Base-by-base conservation (phyloP, 306 rosid genomes). In the Dalbergia oliveri region DNA sequence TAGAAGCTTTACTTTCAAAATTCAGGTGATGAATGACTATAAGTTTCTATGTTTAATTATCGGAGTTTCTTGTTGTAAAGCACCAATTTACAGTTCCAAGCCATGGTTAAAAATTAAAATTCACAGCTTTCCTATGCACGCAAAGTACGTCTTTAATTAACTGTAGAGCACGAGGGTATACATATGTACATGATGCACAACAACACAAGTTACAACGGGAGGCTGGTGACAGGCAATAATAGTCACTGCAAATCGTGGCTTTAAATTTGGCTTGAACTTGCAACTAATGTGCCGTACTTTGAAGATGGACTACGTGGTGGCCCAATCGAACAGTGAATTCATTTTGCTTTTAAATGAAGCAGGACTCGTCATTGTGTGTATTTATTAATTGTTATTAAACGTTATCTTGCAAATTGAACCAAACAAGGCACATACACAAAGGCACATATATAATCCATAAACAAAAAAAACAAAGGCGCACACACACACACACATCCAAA, bases 231-330 rank as follows among this genome's bases (percentile, higher is more conserved):
- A 16, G 21, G 70, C 47, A 76, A 72, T 84, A 8, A 10, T 15
- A 16, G 69, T 64, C 23, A 49, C 31, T 81, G 37, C 85, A 60
- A 68, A 75, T 60, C 5, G 62, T 49, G 69, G 75, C 68, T 69
- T 82, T 62, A 62, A 85, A 33, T 64, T 78, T 47, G 61, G 50
- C 68, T 60, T 64, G 14, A 83, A 78, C 15, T 54, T 69, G 44
- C 77, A 69, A 69, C 70, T 23, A 80, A 6, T 72, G 74, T 72
- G 59, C 37, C 35, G 71, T 71, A 34, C 77, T 58, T 62, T 56
- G 84, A 65, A 69, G 66, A 34, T 59, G 81, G 77, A 51, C 71
- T 72, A 37, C 57, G 41, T 72, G 79, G 49, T 64, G 57, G 43
- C 15, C 45, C 58, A 59, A 41, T 84, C 51, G 31, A 60, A 31